Conservation (phyloP, 2,329 filamentous ascomycete genomes). For the Tolypocladium sp. region DNA sequence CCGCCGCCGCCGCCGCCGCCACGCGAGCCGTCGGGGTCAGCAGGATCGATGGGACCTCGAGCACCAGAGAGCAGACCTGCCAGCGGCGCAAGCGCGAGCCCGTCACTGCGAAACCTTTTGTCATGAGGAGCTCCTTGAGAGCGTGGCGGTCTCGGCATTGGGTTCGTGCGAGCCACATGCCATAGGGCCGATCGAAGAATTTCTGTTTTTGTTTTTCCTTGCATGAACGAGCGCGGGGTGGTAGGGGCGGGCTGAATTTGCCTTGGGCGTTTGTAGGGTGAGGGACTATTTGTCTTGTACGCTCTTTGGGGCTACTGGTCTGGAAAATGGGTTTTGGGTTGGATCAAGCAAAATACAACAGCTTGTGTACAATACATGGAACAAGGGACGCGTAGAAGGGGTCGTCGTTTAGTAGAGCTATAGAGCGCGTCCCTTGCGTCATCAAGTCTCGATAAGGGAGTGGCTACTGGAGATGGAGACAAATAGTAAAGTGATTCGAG, state of each 20-base stretch:
- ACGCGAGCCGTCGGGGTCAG: conserved; percentile 14
- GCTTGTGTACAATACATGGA: not conserved
- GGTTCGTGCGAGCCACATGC: too few species aligned
- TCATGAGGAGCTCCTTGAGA: conserved; percentile 32
- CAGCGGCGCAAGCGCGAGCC: conserved; percentile 67
- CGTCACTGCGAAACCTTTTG: conserved; percentile 65
- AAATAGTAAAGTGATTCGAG: not conserved
- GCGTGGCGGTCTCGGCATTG: not conserved
- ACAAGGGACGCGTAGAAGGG: not conserved
- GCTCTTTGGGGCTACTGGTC: not conserved
- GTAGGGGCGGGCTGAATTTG: not conserved
- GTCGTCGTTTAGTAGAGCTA: not conserved
- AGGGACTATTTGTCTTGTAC: not conserved
- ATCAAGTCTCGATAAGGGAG: not conserved
- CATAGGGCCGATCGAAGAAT: not conserved
- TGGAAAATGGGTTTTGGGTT: not conserved
- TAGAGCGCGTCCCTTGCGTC: not conserved
- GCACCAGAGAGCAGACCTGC: conserved; percentile 35
- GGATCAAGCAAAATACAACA: not conserved
- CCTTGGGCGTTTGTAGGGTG: not conserved
- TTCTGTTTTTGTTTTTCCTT: not conserved
- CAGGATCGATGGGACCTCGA: conserved; percentile 16
- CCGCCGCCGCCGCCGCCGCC: conserved; percentile 14
- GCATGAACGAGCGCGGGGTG: not conserved
- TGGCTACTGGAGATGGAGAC: too few species aligned